phyloP scores from a whole-genome alignment of 768 basidiomycete species.

The Phylloporus scabripes region DNA sequence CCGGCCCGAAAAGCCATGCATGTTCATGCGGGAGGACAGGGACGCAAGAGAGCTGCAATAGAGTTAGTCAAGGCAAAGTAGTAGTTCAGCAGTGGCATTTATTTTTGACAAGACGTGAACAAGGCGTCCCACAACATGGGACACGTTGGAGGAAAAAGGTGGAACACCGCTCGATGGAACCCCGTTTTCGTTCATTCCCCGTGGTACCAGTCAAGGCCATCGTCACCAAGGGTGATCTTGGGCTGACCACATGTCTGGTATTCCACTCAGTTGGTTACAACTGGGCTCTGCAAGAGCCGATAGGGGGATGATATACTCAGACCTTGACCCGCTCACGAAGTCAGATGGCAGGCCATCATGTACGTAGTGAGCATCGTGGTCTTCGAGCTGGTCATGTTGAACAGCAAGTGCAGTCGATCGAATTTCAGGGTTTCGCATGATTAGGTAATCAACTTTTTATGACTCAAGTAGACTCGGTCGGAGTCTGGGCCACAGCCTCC shows the following conservation, averaged over 20 bases:
- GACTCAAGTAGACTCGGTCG: too few relatives aligned
- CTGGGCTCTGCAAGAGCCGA: conserved; percentile 58
- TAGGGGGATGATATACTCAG: conserved; percentile 65
- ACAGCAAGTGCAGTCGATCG: too few relatives aligned
- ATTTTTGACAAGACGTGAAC: conserved; percentile 1
- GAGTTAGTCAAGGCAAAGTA: neutral
- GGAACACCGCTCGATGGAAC: neutral
- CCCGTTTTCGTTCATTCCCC: conserved; percentile 39
- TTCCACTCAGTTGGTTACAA: conserved; percentile 52
- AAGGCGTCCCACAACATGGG: conserved; percentile 3
- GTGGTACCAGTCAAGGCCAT: conserved; percentile 43
- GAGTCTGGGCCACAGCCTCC: too few relatives aligned
- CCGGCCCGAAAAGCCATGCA: neutral
- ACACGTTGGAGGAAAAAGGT: conserved; percentile 12
- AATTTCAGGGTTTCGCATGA: too few relatives aligned
- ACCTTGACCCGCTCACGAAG: conserved; percentile 73
- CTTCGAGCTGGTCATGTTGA: conserved; percentile 42
- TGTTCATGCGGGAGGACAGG: neutral
- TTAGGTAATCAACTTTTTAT: too few relatives aligned
- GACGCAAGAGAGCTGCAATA: too few relatives aligned
- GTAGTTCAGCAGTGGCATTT: neutral
- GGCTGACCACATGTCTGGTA: conserved; percentile 55
- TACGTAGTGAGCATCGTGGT: conserved; percentile 49
- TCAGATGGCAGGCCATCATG: conserved; percentile 33
- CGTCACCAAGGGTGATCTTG: conserved; percentile 36